Percentiles rank a stretch among this genome's conserved stretches.
Evolutionary conservation across 495 filamentous ascomycete genomes (phyloP).

Genomic region (Rostrohypoxylon terebratum): DNA sequence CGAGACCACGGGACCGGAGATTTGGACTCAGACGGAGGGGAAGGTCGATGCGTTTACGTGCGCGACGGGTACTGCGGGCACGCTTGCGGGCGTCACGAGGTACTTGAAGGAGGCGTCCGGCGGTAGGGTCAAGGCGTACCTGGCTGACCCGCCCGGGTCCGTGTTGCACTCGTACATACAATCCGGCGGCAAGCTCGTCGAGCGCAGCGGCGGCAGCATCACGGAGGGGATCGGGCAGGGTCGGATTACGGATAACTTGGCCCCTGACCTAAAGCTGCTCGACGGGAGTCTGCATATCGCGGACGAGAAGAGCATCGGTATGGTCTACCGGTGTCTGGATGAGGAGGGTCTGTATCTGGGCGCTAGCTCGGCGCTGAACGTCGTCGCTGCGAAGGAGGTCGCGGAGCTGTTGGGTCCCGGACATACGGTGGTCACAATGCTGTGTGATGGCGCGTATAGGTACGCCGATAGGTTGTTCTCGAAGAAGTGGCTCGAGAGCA

Average conservation of each 20-base stretch:
- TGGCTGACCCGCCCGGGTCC: slow-evolving; percentile 93
- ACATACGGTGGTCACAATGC: slow-evolving; percentile 90
- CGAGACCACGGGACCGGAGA: slow-evolving; percentile 96
- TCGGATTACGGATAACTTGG: slow-evolving; percentile 92
- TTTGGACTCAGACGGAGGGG: slow-evolving; percentile 93
- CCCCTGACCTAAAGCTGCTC: slow-evolving; percentile 83
- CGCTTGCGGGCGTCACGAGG: slow-evolving; percentile 87
- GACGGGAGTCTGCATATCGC: slow-evolving; percentile 88
- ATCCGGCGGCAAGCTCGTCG: slow-evolving; percentile 82
- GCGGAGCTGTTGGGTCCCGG: slow-evolving; percentile 90
- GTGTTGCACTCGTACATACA: slow-evolving; percentile 92
- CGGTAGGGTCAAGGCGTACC: slow-evolving; percentile 85
- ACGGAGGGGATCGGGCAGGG: slow-evolving; percentile 99
- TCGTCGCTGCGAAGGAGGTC: slow-evolving; percentile 93
- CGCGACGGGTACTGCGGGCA: slow-evolving; percentile 92
- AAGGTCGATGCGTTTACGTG: slow-evolving; percentile 95
- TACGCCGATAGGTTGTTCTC: slow-evolving; percentile 96
- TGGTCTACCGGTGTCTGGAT: slow-evolving; percentile 97
- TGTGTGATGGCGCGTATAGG: slow-evolving; percentile 95
- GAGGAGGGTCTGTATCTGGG: slow-evolving; percentile 98
- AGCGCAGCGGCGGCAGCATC: slow-evolving; percentile 88
- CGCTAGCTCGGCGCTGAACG: slow-evolving; percentile 91
- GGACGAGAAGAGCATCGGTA: slow-evolving; percentile 95
- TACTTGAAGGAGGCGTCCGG: slow-evolving; percentile 87
- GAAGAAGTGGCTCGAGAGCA: slow-evolving; percentile 85